Conservation (phyloP, 352 stramenopile species). For the Pythium periplocum region DNA sequence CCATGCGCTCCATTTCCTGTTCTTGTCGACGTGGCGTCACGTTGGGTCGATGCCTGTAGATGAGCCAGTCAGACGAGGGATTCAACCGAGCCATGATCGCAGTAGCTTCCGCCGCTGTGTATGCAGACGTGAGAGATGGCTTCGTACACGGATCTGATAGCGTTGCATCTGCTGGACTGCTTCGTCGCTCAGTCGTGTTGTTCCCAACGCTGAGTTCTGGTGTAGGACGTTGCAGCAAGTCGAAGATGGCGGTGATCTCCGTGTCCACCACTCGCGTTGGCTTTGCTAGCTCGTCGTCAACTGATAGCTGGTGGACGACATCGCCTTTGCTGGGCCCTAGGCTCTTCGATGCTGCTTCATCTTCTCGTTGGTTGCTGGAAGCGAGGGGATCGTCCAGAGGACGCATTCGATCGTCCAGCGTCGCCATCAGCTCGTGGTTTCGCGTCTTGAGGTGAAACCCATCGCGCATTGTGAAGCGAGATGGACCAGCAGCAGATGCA, state of each 20-base stretch:
- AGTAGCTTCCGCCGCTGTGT: constrained; percentile 13
- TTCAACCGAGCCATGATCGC: constrained; percentile 19
- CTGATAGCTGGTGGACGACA: background rate
- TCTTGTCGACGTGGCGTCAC: constrained; percentile 33
- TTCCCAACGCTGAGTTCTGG: constrained; percentile 2
- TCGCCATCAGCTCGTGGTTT: constrained; percentile 39
- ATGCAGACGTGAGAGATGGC: background rate
- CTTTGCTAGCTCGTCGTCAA: background rate
- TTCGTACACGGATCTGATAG: background rate
- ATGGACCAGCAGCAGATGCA: constrained; percentile 1
- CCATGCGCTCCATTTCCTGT: constrained; percentile 37
- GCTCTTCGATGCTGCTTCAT: too few species aligned
- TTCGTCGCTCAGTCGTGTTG: too few species aligned
- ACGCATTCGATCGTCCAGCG: constrained; percentile 25
- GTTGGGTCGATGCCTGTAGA: constrained; percentile 45
- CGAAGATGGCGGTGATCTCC: constrained; percentile 20
- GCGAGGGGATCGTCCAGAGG: too few species aligned
- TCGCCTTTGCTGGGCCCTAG: background rate
- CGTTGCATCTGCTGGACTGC: background rate
- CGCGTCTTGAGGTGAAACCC: constrained; percentile 63
- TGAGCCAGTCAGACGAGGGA: constrained; percentile 51
- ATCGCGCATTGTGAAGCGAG: constrained; percentile 58
- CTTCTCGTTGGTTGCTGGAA: too few species aligned
- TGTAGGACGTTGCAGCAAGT: constrained; percentile 15
- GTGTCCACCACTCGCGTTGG: constrained; percentile 2